Base-by-base conservation (phyloP, 495 filamentous ascomycete genomes). In the Tirmania nivea region DNA sequence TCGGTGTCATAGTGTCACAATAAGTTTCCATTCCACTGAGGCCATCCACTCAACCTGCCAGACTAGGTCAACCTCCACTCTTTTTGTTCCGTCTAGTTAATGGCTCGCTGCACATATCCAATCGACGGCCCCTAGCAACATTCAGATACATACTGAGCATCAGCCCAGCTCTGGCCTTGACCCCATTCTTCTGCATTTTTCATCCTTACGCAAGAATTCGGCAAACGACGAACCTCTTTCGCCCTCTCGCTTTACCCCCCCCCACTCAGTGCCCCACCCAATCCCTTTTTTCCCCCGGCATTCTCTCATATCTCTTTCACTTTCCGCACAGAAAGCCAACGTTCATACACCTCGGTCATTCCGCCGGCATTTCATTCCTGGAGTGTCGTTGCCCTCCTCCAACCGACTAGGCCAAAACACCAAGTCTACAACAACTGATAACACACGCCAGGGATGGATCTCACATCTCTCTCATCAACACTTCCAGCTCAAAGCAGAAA, bases 401-500 rank as follows among this genome's bases (percentile, higher is more conserved):
- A n/a, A n/a, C n/a, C n/a, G n/a, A n/a, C n/a, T 3, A 31, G 3
- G n/a, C 14, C 1, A 19, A 12, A 31, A 19, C 48, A 20, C 9
- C 48, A 50, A 21, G 25, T 5, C 2, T 3, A 21, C 48, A 50
- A 19, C 48, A n/a, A 25, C 48, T n/a, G 2, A 20, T 14, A 31
- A 7, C 48, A 6, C 5, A 12, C n/a, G n/a, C 16, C 21, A 50
- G 11, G 25, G 51, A 65, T 65, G 62, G 62, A 65, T 52, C 52
- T 65, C 34, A 61, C 59, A 20, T 65, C 63, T 2, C 59, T 65
- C 49, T 65, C 63, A 2, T 58, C 63, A 3, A 65, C 61, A n/a
- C 63, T 64, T 47, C 54, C 78, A 80, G 21, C 75, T 81, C 11
- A 84, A 87, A 63, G 75, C 59, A 14, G 57, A 64, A 37, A 56